Evolutionary conservation across 2,329 filamentous ascomycete genomes (phyloP), one percentile per base, ranked within the genome.

Genomic region (Microcyclosporella mali): DNA sequence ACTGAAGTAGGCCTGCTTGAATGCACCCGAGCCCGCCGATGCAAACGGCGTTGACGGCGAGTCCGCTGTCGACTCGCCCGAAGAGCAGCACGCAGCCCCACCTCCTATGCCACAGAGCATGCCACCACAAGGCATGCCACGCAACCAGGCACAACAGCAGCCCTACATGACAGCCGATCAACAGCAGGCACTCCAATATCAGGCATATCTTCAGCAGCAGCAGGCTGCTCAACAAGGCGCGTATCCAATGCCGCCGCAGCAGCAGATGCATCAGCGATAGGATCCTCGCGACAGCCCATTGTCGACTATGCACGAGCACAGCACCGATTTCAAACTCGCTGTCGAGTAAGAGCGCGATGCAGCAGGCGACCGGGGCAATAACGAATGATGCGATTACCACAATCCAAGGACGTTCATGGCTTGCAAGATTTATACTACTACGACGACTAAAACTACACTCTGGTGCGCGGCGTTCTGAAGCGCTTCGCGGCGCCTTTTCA

Each of bases 1-100:
- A 35, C 47, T 17, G 42, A n/a, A 15, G 25, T 57, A 97, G 90
- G 89, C 92, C 39, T 98, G 92, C 65, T 71, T 98, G 49, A 98
- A 98, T 66, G 92, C 92, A 15, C 92, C 92, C 32, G 92, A 98
- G 67, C 89, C 90, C 38, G 75, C 82, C 17, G 85, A 85, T 60
- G 82, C 94, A 19, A 74, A 74, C 48, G 71, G 71, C 51, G 69
- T 73, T 47, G 71, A 74, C 47, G 69, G 63, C 36, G 70, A 73
- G 55, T 68, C 67, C 40, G 61, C 65, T 52, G 84, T 88, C 60
- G 88, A 95, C 55, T 94, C 90, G 1, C 89, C 90, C 41, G 92
- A 97, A 68, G 92, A 97, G 66, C 82, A 88, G 47, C 70, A 81
- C 51, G 82, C 85, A 59, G 79, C 60, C n/a, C 54, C 58, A 16